A percentile compares a stretch with the other conserved stretches of the same genome.
These are phyloP conservation scores for Monilinia fructigena DNA, from an alignment of 2,329 filamentous ascomycete species.

Conservation along the genomic window DNA sequence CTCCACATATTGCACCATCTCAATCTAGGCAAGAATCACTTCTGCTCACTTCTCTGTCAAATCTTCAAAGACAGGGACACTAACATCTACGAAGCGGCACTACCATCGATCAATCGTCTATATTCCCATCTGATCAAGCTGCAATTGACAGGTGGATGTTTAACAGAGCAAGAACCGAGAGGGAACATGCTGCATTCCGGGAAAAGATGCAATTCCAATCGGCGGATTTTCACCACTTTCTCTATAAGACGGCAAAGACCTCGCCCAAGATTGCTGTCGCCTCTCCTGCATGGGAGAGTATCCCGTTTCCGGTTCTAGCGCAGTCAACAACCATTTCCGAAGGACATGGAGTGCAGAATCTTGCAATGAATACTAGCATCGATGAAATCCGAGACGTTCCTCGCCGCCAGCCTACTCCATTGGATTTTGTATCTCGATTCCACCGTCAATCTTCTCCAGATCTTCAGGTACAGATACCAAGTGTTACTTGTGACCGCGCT, in stretches of 20 bases:
- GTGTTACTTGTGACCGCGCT: neutral
- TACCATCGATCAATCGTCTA: neutral
- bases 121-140: neutral
- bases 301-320: neutral
- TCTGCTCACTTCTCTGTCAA: neutral
- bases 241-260: neutral
- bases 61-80: neutral
- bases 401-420: neutral
- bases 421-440: neutral
- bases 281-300: conserved; percentile 5
- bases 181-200: conserved; percentile 4
- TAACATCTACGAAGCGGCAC: neutral
- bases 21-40: neutral
- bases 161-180: neutral
- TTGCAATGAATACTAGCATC: neutral
- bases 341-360: neutral
- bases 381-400: conserved; percentile 2
- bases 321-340: neutral
- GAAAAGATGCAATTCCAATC: conserved; percentile 11
- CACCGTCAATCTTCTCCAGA: neutral
- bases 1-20: neutral
- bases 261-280: neutral
- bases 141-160: neutral
- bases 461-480: neutral
- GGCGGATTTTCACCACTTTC: conserved; percentile 10